Evolutionary conservation across 345 rosid genomes (phyloP).

Genomic region (Durio zibethinus): DNA sequence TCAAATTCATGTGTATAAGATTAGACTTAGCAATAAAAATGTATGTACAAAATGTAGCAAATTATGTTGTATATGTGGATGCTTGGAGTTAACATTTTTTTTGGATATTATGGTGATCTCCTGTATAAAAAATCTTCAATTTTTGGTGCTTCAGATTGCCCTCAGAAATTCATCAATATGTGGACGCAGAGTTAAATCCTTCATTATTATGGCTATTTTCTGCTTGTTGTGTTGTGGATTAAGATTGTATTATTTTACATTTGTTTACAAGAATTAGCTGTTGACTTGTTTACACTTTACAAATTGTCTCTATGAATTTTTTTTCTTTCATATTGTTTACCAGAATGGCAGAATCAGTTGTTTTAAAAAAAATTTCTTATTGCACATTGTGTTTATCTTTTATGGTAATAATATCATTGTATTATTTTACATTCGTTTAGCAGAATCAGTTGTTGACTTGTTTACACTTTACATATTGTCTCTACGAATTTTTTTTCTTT

Average conservation of each 20-base stretch:
- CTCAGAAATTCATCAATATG: neutral
- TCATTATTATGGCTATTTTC: neutral
- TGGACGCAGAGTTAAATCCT: neutral
- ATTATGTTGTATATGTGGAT: neutral
- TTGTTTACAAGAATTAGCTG: neutral
- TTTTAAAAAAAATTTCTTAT: neutral
- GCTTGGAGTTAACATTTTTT: neutral
- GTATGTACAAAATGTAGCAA: neutral
- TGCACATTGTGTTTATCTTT: neutral
- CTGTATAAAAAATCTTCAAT: neutral
- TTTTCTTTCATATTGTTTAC: neutral
- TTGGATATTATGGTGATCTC: neutral
- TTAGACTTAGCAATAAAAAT: neutral
- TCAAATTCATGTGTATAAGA: neutral
- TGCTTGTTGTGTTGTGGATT: neutral
- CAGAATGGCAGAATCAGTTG: neutral
- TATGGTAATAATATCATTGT: neutral
- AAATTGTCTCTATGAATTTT: neutral
- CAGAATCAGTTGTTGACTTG: neutral
- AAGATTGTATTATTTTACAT: neutral
- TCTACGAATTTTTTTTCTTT: neutral
- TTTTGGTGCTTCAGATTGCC: neutral
- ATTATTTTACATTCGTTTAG: too few species aligned
- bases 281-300: neutral
- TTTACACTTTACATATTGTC: neutral